phyloP scores from a whole-genome alignment of 192 early-diverging fungal species.

The Globomyces pollinis-pini region DNA sequence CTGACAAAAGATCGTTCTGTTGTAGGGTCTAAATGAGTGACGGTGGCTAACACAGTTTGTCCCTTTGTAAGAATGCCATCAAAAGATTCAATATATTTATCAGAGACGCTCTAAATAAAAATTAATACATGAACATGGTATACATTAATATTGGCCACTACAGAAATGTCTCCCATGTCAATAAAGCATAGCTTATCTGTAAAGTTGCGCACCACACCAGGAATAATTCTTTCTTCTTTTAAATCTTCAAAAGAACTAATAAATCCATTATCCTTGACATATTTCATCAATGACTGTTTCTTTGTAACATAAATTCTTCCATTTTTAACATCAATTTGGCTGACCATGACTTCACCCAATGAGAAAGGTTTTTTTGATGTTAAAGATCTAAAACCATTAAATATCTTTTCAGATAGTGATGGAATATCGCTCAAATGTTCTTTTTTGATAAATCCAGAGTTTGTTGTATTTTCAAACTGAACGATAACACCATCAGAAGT shows the following conservation, averaged over 20 bases:
- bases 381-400: slow-evolving; percentile 26
- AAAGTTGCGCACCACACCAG: slow-evolving; percentile 66
- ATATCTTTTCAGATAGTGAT: background rate
- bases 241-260: slow-evolving; percentile 38
- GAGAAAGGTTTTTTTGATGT: slow-evolving; percentile 28
- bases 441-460: background rate
- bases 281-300: slow-evolving; percentile 56
- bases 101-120: slow-evolving; percentile 22
- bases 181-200: slow-evolving; percentile 66
- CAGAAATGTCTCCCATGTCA: slow-evolving; percentile 49
- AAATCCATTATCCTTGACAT: slow-evolving; percentile 43
- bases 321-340: slow-evolving; percentile 38
- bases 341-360: slow-evolving; percentile 52
- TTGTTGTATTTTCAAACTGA: background rate
- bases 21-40: slow-evolving; percentile 43
- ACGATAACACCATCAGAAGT: background rate
- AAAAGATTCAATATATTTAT: slow-evolving; percentile 51
- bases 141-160: slow-evolving; percentile 55
- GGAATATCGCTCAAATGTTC: slow-evolving; percentile 9
- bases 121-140: too few relatives aligned
- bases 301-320: slow-evolving; percentile 47
- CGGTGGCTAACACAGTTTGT: slow-evolving; percentile 63
- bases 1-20: background rate
- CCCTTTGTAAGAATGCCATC: slow-evolving; percentile 44
- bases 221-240: slow-evolving; percentile 53